Evolutionary conservation across 2,329 filamentous ascomycete species (phyloP).

Genomic region (Fusarium duplospermum): DNA sequence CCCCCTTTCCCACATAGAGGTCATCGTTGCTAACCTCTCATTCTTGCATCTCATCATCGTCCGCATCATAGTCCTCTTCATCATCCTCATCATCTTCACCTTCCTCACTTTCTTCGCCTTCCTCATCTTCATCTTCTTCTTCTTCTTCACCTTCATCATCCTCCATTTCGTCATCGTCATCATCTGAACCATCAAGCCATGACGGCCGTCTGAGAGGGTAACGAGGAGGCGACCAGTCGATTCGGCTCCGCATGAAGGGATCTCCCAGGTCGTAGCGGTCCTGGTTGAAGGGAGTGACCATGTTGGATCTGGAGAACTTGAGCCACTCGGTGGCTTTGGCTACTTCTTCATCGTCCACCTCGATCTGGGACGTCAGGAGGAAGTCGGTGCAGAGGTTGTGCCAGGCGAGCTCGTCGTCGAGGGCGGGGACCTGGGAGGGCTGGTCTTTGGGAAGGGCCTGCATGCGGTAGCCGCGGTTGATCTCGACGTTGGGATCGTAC

Average conservation of each 20-base stretch:
- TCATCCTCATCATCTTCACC: constrained; percentile 12
- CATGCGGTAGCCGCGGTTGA: constrained; percentile 34
- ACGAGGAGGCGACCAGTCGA: not conserved
- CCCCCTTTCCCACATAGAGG: not conserved
- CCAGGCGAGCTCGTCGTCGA: constrained; percentile 19
- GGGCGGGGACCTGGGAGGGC: not conserved
- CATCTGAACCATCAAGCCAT: too few relatives aligned
- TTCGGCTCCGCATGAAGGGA: constrained; percentile 1
- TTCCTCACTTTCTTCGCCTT: not conserved
- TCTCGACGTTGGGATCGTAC: constrained; percentile 31
- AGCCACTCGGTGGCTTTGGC: constrained; percentile 3
- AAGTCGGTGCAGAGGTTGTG: constrained; percentile 8
- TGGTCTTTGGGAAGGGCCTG: constrained; percentile 8
- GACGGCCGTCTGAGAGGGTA: not conserved
- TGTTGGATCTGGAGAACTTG: not conserved
- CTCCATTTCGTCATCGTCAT: not conserved
- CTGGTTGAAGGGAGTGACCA: not conserved
- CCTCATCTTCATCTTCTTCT: constrained; percentile 5
- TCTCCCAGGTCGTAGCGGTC: not conserved
- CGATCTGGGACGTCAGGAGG: constrained; percentile 3
- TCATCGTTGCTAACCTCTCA: not conserved
- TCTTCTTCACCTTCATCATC: constrained; percentile 12
- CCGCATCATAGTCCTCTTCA: not conserved
- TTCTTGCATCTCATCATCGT: not conserved
- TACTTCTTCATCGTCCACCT: constrained; percentile 6